phyloP scores from a whole-genome alignment of 75 land plant species.

The Picea glauca region DNA sequence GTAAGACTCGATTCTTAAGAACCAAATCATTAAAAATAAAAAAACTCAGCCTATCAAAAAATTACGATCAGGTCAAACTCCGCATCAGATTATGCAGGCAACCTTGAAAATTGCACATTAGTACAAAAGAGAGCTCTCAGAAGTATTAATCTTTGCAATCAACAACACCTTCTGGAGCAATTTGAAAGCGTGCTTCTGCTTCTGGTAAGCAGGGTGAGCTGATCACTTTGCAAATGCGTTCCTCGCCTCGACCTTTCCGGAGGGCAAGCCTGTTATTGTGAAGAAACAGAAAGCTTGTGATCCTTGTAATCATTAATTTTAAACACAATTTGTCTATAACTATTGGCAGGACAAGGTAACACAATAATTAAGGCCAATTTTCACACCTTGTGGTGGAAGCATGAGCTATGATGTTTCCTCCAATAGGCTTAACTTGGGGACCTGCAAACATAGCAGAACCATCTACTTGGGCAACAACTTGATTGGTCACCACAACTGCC shows the following conservation, averaged over 20 bases:
- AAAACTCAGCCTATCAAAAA: neutral
- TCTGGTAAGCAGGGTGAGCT: constrained; percentile 94
- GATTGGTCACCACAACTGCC: constrained; percentile 94
- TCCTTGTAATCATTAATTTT: neutral
- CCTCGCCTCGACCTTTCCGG: constrained; percentile 90
- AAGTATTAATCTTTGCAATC: constrained; percentile 74
- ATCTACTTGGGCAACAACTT: constrained; percentile 99
- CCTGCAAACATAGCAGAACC: constrained; percentile 95
- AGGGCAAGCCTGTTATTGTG: constrained; percentile 58
- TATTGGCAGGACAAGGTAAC: neutral
- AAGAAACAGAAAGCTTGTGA: neutral
- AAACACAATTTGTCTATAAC: neutral
- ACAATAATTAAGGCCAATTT: neutral
- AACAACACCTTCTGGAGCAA: constrained; percentile 75
- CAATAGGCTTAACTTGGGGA: constrained; percentile 95
- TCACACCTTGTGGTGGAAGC: constrained; percentile 90
- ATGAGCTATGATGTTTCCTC: constrained; percentile 98
- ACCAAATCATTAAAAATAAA: neutral
- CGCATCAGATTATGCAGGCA: neutral
- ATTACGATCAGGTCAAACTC: no score
- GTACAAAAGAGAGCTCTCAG: neutral
- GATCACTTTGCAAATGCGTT: constrained; percentile 88
- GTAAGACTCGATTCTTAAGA: neutral
- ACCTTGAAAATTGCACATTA: no score
- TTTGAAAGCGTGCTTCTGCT: constrained; percentile 94